Evolutionary conservation across 2,329 filamentous ascomycete species (phyloP), one percentile per base, ranked within the genome.

Genomic region (Fonsecaea pedrosoi): DNA sequence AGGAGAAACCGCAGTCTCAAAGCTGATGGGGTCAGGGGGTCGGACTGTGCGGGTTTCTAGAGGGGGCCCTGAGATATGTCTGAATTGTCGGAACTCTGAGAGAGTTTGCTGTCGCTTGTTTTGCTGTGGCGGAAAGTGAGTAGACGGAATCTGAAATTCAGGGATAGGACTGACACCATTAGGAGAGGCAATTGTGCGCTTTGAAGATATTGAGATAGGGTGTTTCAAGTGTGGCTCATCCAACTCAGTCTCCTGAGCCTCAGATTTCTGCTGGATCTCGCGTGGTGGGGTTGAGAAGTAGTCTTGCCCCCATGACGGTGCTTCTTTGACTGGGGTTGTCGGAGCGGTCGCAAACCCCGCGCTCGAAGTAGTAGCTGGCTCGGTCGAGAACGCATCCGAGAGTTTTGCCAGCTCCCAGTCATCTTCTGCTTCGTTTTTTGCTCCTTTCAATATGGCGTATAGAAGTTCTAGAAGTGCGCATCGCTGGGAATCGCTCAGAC

Each of bases 401-500:
- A 76, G 42, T 9, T 48, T 59, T 7, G 67, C 62, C 5, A 72
- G 62, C 53, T 64, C 38, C 21, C 60, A 69, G 55, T 80, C 75
- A 38, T 79, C 76, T 3, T 74, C 57, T 21, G 80, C 75, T 45
- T 80, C 75, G 38, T 79, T 75, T 3, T 74, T 59, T 21, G 80
- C 75, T 45, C 79, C 76, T 3, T 74, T 55, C 30, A 81, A 67
- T 13, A 77, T 57, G 2, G 70, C 61, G 32, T 71, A 50, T 10
- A 81, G 65, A 38, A 77, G 72, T 15, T 67, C 35, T 25, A 78
- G 62, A 18, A 78, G 72, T 32, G 71, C 65, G 8, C 72, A 60
- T 32, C 74, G 72, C 56, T 78, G 73, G 5, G 54, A 18, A 2
- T 60, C 55, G 4, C 54, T 9, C 54, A 53, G 15, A 62, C 63